phyloP scores from a whole-genome alignment of 495 filamentous ascomycete genomes.

The Aspergillus carlsbadensis region DNA sequence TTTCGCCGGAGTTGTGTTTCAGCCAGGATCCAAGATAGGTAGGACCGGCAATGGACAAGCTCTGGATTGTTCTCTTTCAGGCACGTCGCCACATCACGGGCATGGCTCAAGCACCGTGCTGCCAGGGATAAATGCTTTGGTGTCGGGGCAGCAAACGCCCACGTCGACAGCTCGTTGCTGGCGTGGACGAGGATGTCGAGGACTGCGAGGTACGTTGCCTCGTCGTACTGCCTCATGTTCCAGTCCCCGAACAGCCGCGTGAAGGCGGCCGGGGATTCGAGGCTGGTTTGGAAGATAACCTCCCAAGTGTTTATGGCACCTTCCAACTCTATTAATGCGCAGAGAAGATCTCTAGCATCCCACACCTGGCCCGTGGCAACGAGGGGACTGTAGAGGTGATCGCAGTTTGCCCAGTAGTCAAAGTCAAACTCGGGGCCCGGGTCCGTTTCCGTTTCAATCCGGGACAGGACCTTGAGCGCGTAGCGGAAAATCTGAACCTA shows the following conservation, averaged over 20 bases:
- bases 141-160: background rate
- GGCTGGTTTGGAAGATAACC: background rate
- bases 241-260: background rate
- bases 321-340: background rate
- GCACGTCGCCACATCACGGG: background rate
- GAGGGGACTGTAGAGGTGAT: background rate
- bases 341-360: background rate
- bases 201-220: background rate
- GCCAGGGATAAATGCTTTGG: background rate
- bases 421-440: background rate
- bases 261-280: background rate
- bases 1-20: background rate
- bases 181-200: background rate
- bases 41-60: background rate
- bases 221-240: background rate
- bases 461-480: background rate
- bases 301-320: background rate
- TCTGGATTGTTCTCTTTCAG: background rate
- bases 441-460: background rate
- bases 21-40: background rate
- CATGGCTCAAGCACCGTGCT: background rate
- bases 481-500: background rate
- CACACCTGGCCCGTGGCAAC: background rate
- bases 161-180: background rate
- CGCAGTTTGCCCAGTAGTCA: background rate